phyloP scores from a whole-genome alignment of 805 yeast genomes.

The Yarrowia osloensis region DNA sequence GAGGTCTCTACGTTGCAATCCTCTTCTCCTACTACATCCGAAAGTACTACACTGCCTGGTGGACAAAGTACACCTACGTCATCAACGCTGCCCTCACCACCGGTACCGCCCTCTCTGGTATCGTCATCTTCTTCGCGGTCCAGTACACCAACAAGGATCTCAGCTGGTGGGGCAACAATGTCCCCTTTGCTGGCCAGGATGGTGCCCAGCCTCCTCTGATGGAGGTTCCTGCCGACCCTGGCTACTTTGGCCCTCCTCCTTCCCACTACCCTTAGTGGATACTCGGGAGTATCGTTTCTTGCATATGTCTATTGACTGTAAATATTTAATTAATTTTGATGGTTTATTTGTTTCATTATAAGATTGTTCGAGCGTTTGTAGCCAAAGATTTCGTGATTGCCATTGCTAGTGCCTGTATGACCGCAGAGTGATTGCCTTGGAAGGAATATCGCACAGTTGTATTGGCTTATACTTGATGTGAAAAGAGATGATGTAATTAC shows the following conservation, averaged over 20 bases:
- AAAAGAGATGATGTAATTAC: no score
- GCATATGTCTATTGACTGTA: conserved; percentile 20
- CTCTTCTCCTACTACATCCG: conserved; percentile 51
- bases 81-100: conserved; percentile 52
- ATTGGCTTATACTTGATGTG: no score
- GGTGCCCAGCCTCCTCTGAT: conserved; percentile 31
- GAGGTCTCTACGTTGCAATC: conserved; percentile 48
- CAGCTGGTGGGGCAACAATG: conserved; percentile 57
- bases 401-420: no score
- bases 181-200: conserved; percentile 36
- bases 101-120: conserved; percentile 53
- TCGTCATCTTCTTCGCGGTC: conserved; percentile 49
- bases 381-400: no score
- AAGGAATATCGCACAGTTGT: no score
- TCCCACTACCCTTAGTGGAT: conserved; percentile 33
- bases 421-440: no score
- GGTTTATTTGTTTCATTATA: neutral
- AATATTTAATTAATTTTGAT: neutral
- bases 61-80: conserved; percentile 56
- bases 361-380: no score
- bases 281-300: neutral
- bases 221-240: conserved; percentile 31
- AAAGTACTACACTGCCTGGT: conserved; percentile 50
- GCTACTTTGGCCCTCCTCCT: conserved; percentile 34
- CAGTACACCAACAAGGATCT: conserved; percentile 43